A percentile compares a stretch with the other conserved stretches of the same genome.
These are phyloP conservation scores for Neofusicoccum kwambonambiense DNA, from an alignment of 2,329 filamentous ascomycete genomes.

Conservation along the genomic window DNA sequence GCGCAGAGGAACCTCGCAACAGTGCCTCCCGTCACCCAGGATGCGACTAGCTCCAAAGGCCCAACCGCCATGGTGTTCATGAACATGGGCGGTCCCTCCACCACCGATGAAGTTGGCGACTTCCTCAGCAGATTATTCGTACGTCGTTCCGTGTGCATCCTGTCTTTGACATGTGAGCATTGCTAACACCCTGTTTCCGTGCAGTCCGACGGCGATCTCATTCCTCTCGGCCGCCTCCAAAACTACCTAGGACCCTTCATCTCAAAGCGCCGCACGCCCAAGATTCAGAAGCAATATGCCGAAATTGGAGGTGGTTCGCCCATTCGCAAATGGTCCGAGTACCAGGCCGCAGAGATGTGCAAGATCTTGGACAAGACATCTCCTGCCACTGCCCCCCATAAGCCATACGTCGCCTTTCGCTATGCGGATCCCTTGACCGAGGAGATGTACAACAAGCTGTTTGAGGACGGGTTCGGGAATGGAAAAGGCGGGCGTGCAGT, in stretches of 20 bases:
- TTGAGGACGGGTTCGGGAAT: slow-evolving; percentile 86
- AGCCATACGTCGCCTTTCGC: slow-evolving; percentile 95
- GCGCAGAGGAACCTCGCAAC: slow-evolving; percentile 12
- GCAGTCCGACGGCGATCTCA: slow-evolving; percentile 87
- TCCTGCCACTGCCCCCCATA: slow-evolving; percentile 92
- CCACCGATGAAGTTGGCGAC: slow-evolving; percentile 79
- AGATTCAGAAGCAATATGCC: slow-evolving; percentile 93
- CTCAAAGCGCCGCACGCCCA: slow-evolving; percentile 81
- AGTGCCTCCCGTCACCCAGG: slow-evolving; percentile 76
- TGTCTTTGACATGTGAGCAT: background rate
- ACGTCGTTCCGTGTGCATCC: slow-evolving; percentile 38
- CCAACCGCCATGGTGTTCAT: slow-evolving; percentile 98
- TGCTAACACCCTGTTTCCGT: background rate
- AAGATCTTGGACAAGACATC: slow-evolving; percentile 89
- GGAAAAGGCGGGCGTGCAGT: slow-evolving; percentile 91
- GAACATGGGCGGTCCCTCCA: slow-evolving; percentile 97
- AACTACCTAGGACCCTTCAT: slow-evolving; percentile 88
- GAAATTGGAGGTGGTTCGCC: slow-evolving; percentile 97
- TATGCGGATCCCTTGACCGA: slow-evolving; percentile 94
- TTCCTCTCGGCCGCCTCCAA: slow-evolving; percentile 90
- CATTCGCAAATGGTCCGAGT: slow-evolving; percentile 96
- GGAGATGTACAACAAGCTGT: slow-evolving; percentile 79
- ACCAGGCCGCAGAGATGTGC: slow-evolving; percentile 93
- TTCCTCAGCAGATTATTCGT: slow-evolving; percentile 93
- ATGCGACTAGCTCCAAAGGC: slow-evolving; percentile 68